Base-by-base conservation (phyloP, 768 basidiomycete genomes). In the Lactifluus volemus region DNA sequence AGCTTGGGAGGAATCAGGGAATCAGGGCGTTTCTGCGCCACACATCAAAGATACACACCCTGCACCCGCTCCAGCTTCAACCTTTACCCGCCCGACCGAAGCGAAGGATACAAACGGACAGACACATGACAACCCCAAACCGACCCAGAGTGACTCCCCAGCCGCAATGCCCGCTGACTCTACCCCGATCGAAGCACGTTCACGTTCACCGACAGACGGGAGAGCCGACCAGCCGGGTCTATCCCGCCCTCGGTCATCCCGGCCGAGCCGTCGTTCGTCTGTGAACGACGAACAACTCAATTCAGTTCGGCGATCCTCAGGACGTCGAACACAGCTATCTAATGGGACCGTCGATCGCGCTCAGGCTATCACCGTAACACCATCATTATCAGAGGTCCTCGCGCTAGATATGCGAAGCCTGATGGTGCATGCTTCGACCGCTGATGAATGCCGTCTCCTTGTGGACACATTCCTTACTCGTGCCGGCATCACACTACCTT, bases 391-490 rank as follows among this genome's bases (percentile, higher is more conserved):
- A 42, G 75, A 78, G 44, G 70, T 74, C 34, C 76, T 84, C 59
- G 80, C 85, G 29, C 74, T 77, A 11, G 85, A 91, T 53, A 80
- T 96, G 74, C 84, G 88, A 36, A 77, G 78, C 19, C 76, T 89
- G 59, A 72, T 95, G 17, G 72, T 79, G 9, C 80, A 75, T 53
- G 91, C 92, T 14, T 86, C 86, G 1, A 84, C 79, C 47, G 88
- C 81, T 49, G 84, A 86, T 61, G 93, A 96, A 75, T 93, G 92
- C 69, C 88, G 89, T 53, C 76, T 94, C 47, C 84, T 95, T 59
- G 78, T 92, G 32, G 86, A 91, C 64, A 88, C 92, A 77, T 88
- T 89, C 74, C 75, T 96, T 60, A 78, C 83, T 12, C 54, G 57
- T 9, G 65, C 59, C 2, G 65, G 65, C 53, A 44, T 65, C 25